These are phyloP conservation scores for Vigna unguiculata DNA, from an alignment of 306 rosid species.

Conservation along the genomic window DNA sequence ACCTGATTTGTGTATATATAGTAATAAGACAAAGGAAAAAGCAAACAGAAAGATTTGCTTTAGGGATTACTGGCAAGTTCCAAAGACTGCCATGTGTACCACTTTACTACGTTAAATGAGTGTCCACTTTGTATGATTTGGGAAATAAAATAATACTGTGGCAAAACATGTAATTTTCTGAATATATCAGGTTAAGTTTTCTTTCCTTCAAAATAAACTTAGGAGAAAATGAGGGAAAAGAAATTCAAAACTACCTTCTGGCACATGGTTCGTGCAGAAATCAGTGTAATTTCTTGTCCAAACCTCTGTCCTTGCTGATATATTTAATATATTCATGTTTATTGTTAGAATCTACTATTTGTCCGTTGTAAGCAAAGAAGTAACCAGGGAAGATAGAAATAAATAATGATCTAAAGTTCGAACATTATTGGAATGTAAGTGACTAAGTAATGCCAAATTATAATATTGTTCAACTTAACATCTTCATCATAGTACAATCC, in stretches of 20 bases:
- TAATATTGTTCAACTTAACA: constrained; percentile 5
- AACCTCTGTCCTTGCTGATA: neutral
- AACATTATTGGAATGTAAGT: constrained; percentile 15
- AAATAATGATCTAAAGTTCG: neutral
- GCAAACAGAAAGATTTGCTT: constrained; percentile 1
- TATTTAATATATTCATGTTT: constrained; percentile 1
- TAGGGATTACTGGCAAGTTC: neutral
- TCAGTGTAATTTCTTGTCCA: constrained; percentile 1
- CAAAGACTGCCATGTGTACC: neutral
- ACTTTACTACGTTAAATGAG: neutral
- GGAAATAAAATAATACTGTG: neutral
- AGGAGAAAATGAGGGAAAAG: neutral
- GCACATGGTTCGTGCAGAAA: constrained; percentile 21
- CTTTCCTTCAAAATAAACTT: neutral
- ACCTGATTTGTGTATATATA: neutral
- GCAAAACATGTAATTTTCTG: constrained; percentile 2
- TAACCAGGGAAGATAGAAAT: neutral
- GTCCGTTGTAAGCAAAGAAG: neutral
- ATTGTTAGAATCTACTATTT: constrained; percentile 7
- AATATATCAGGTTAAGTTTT: neutral
- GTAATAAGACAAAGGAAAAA: neutral
- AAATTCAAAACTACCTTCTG: neutral
- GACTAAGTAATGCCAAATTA: neutral
- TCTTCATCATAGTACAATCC: neutral
- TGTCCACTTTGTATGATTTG: neutral